A percentile compares a stretch with the other conserved stretches of the same genome.
These are phyloP conservation scores for Nematodospora anomalae DNA, from an alignment of 1,139 yeast species.

Conservation along the genomic window DNA sequence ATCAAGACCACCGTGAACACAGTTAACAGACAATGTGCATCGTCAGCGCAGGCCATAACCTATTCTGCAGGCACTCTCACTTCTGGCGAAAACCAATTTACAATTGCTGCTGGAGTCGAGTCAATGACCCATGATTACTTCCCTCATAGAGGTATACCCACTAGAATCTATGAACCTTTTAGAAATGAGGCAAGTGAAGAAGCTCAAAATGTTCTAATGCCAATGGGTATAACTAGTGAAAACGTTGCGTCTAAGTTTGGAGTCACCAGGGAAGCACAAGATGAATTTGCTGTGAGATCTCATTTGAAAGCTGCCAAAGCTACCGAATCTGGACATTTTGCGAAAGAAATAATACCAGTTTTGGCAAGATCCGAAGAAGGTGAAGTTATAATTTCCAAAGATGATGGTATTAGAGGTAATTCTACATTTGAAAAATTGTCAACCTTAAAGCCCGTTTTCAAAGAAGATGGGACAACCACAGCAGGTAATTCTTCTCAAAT, in stretches of 20 bases:
- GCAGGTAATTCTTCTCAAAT: slow-evolving; percentile 47
- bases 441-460: slow-evolving; percentile 34
- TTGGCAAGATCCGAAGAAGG: slow-evolving; percentile 26
- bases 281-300: slow-evolving; percentile 36
- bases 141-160: slow-evolving; percentile 40
- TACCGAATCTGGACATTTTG: slow-evolving; percentile 34
- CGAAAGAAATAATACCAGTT: slow-evolving; percentile 37
- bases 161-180: slow-evolving; percentile 24
- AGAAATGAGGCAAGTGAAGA: slow-evolving; percentile 20
- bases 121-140: slow-evolving; percentile 45
- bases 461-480: slow-evolving; percentile 37
- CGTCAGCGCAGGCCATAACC: slow-evolving; percentile 41
- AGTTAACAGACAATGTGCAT: slow-evolving; percentile 43
- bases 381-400: slow-evolving; percentile 19
- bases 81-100: slow-evolving; percentile 32
- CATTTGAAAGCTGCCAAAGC: slow-evolving; percentile 39
- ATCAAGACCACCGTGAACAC: slow-evolving; percentile 37
- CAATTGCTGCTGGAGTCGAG: slow-evolving; percentile 47
- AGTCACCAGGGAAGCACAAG: slow-evolving; percentile 64
- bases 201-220: slow-evolving; percentile 26
- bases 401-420: slow-evolving; percentile 33
- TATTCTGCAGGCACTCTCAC: slow-evolving; percentile 32
- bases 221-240: slow-evolving; percentile 71
- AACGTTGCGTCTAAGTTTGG: slow-evolving; percentile 42
- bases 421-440: slow-evolving; percentile 31